Base-by-base conservation (phyloP, 208 protist species). In the Tritrichomonas musculus region DNA sequence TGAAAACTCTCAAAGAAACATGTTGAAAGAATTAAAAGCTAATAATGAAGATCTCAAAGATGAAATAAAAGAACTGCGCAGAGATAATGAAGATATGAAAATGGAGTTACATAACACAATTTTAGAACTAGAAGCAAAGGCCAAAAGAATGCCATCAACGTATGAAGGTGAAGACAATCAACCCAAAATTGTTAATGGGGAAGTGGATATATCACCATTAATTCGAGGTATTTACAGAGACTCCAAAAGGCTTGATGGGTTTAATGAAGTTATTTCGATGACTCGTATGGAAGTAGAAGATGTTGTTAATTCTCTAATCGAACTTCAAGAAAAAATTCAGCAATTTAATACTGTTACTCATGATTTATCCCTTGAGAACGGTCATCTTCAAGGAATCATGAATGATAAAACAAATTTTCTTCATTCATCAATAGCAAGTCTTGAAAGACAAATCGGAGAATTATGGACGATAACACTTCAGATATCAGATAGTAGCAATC, bases 201-300 rank as follows among this genome's bases (percentile, higher is more conserved):
- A 14, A 39, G 69, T 77, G 4, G 69, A 77, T 77, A 77, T 77
- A 47, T 77, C 69, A 77, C 69, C 69, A 47, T 77, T 77, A 77
- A 77, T 77, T 44, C 20, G 69, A 36, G 69, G 69, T 14, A 77
- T 77, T 77, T 77, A 47, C 20, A 1, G 69, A 47, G 69, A 77
- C 20, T 77, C 69, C 14, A 14, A 33, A 14, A 77, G 69, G 44
- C 44, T 77, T 17, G 69, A 77, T 44, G 33, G 69, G 14, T 77
- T 77, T 44, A n/a, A 77, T 77, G 69, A 77, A 77, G 5, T 77
- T 36, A 77, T 77, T 47, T 8, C 25, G 1, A 39, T n/a, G 36
- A 77, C 69, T 17, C 1, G 69, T 27, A 77, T 39, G 5, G 69
- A 77, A 47, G 14, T 5, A 14, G 33, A 77, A 77, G 69, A 77